Evolutionary conservation across 2,329 filamentous ascomycete species (phyloP).

Genomic region (Colletotrichum kahawae): DNA sequence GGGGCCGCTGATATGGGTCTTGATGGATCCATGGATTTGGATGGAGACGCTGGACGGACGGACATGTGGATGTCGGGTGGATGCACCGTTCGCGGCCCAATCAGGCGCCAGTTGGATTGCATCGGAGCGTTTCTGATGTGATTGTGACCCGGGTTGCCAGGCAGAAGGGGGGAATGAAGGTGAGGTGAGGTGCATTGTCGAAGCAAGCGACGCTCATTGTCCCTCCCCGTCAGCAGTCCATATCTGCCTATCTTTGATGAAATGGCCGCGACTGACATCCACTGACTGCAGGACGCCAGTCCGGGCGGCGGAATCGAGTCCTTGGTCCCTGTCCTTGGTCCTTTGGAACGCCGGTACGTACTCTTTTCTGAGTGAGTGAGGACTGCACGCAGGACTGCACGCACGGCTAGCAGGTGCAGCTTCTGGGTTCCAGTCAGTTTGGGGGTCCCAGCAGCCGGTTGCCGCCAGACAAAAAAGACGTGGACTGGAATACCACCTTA

Average conservation of each 20-base stretch:
- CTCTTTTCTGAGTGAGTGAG: neutral
- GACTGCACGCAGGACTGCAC: neutral
- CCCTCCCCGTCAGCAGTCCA: neutral
- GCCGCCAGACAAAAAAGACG: neutral
- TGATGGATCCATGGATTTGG: neutral
- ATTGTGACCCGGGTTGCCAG: neutral
- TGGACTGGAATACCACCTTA: neutral
- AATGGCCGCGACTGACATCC: neutral
- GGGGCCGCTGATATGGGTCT: neutral
- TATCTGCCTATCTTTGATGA: neutral
- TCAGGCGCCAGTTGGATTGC: neutral
- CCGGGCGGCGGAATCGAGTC: neutral
- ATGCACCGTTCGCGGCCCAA: neutral
- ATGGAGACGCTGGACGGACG: neutral
- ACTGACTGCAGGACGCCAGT: neutral
- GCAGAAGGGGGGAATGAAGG: neutral
- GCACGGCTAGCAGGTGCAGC: neutral
- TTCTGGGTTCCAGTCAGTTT: neutral
- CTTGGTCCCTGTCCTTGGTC: neutral
- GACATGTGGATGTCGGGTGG: neutral
- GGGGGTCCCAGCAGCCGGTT: neutral
- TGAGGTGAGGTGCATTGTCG: neutral
- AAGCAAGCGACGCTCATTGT: neutral
- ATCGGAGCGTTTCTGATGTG: neutral
- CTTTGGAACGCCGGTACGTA: neutral